These are phyloP conservation scores for Phenoliferia sp. DNA, from an alignment of 1,284 basidiomycete genomes.

Conservation along the genomic window DNA sequence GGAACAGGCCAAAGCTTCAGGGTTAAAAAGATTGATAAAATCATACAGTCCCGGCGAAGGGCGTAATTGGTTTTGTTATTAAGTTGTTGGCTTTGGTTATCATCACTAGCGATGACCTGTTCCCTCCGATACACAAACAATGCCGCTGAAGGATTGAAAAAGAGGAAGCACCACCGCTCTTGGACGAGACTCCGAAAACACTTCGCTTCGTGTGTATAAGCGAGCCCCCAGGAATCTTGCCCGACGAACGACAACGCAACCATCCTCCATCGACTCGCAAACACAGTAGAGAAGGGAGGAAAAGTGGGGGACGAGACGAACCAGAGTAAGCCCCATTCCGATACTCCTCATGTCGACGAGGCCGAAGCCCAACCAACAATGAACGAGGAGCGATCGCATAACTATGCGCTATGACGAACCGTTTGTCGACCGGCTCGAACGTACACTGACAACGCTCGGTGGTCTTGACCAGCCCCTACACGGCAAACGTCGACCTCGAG, in stretches of 20 bases:
- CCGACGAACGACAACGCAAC: not conserved
- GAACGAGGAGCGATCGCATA: conserved; percentile 14
- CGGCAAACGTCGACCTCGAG: not conserved
- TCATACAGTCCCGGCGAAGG: no score
- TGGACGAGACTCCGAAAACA: no score
- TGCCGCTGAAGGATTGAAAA: not conserved
- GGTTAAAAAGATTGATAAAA: conserved; percentile 32
- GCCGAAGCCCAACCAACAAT: not conserved
- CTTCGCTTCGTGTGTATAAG: conserved; percentile 14
- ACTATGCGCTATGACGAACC: conserved; percentile 23
- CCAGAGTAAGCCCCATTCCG: conserved; percentile 26
- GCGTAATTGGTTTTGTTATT: no score
- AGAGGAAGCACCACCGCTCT: not conserved
- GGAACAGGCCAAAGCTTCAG: no score
- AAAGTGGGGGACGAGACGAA: conserved; percentile 3
- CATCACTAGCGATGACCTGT: conserved; percentile 9
- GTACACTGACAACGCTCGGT: not conserved
- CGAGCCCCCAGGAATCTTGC: not conserved
- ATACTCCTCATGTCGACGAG: not conserved
- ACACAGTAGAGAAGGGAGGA: not conserved
- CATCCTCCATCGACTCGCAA: not conserved
- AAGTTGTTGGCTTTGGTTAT: conserved; percentile 19
- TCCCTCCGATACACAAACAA: not conserved
- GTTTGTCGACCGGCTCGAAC: conserved; percentile 14
- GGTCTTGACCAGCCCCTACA: not conserved